Base-by-base conservation (phyloP, 2,329 filamentous ascomycete genomes). In the Eutypella sp. region DNA sequence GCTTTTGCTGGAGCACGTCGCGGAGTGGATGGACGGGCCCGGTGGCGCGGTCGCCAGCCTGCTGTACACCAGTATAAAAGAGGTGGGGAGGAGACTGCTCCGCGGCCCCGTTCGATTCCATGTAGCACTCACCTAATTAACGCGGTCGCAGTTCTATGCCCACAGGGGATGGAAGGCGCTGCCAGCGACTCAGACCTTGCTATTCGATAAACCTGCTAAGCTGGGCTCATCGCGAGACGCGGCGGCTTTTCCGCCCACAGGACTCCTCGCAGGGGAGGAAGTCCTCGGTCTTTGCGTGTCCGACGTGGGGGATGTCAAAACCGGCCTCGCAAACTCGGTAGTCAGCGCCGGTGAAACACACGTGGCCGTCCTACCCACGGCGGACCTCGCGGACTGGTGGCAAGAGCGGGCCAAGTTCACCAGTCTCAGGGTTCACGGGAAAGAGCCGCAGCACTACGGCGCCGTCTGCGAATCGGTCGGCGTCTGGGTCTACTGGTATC, bases 401-500 rank as follows among this genome's bases (percentile, higher is more conserved):
- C 54, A 56, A 24, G 20, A 27, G 2, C 46, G 49, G 16, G 47
- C 44, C 24, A 42, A 45, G 22, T 58, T 53, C 40, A 48, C 47
- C 29, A 40, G 44, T 33, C 29, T 29, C 11, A 49, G 47, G 27
- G 7, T 45, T 0, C 10, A 18, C 8, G 44, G 47, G 10, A 44
- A 47, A 10, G 19, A 36, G 16, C 48, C 51, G 15, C 25, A 45
- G 20, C 38, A 24, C 4, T 45, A 49, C 25, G 56, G 54, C 13
- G 52, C 45, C 15, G 46, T 51, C 33, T 54, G 51, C 34, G 48
- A 53, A 2, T 44, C 40, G 27, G 48, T 44, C 2, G 50, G 44
- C 6, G 33, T 45, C 9, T 57, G 51, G 54, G 5, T 56, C 25
- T 58, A 51, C 31, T 57, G 54, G 54, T 53, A 38, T 37, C 47